phyloP scores from a whole-genome alignment of 306 rosid genomes.

The apple (Malus domestica) region DNA sequence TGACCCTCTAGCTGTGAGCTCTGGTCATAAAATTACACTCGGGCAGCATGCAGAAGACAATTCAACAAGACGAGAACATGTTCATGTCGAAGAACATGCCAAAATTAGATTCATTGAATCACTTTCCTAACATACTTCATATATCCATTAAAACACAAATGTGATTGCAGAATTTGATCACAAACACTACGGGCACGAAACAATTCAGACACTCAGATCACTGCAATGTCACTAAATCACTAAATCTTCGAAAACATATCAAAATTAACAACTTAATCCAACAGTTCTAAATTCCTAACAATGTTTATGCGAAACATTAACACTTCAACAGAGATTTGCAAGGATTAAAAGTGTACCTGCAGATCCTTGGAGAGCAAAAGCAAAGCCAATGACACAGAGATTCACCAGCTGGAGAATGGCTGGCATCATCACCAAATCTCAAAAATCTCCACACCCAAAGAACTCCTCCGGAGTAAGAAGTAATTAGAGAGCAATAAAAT shows the following conservation, averaged over 20 bases:
- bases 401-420: slow-evolving; percentile 43
- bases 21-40: not conserved
- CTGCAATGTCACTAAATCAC: slow-evolving; percentile 10
- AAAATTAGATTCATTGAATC: not conserved
- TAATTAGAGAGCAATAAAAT: slow-evolving; percentile 8
- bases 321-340: not conserved
- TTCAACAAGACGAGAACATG: not conserved
- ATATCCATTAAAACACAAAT: not conserved
- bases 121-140: too few relatives aligned
- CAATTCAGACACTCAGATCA: slow-evolving; percentile 12
- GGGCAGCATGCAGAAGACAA: not conserved
- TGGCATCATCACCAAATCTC: slow-evolving; percentile 33
- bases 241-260: not conserved
- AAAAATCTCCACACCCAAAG: slow-evolving; percentile 13
- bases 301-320: not conserved
- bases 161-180: slow-evolving; percentile 3
- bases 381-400: slow-evolving; percentile 43
- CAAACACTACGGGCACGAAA: not conserved
- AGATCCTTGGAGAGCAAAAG: slow-evolving; percentile 52
- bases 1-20: not conserved
- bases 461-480: slow-evolving; percentile 20
- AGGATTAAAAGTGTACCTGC: slow-evolving; percentile 40
- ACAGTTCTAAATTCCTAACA: not conserved
- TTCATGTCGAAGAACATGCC: slow-evolving; percentile 6
- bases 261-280: not conserved